These are phyloP conservation scores for Buxus sempervirens DNA, from an alignment of 164 flowering plant genomes.

Conservation along the genomic window DNA sequence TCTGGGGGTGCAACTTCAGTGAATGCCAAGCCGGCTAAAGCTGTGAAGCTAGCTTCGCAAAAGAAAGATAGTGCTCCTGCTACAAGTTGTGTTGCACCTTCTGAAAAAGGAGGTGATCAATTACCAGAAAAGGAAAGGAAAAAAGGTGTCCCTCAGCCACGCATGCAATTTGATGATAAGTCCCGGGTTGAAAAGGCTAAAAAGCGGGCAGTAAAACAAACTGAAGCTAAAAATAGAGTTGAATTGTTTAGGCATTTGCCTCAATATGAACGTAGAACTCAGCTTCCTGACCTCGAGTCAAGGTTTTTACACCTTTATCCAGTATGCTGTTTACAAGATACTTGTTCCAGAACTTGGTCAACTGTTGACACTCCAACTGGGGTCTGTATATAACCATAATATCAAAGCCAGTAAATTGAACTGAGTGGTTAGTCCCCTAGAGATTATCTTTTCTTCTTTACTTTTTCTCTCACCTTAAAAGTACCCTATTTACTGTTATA, in stretches of 20 bases:
- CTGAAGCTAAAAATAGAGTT: conserved; percentile 63
- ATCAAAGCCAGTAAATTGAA: background rate
- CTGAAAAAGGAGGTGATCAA: conserved; percentile 50
- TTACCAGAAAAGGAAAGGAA: conserved; percentile 55
- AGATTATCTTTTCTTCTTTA: too few relatives aligned
- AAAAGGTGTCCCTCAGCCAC: conserved; percentile 41
- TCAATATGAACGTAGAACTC: conserved; percentile 72
- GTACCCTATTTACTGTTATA: background rate
- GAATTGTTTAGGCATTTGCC: conserved; percentile 49
- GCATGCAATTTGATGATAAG: conserved; percentile 43
- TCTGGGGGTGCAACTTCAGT: conserved; percentile 1
- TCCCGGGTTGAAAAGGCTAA: conserved; percentile 67
- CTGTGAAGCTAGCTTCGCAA: conserved; percentile 15
- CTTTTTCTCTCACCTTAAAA: background rate
- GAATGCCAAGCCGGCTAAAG: conserved; percentile 3
- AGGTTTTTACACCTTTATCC: conserved; percentile 64
- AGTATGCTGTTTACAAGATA: conserved; percentile 70
- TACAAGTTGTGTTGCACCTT: conserved; percentile 1
- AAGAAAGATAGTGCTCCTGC: conserved; percentile 25
- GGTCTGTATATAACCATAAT: too few relatives aligned
- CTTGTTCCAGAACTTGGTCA: background rate
- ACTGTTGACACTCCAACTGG: background rate
- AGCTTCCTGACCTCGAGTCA: conserved; percentile 62
- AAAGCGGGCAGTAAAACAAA: conserved; percentile 59
- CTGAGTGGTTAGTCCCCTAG: background rate